These are phyloP conservation scores for Tolypocladium ophioglossoides DNA, from an alignment of 2,329 filamentous ascomycete species.

Conservation along the genomic window DNA sequence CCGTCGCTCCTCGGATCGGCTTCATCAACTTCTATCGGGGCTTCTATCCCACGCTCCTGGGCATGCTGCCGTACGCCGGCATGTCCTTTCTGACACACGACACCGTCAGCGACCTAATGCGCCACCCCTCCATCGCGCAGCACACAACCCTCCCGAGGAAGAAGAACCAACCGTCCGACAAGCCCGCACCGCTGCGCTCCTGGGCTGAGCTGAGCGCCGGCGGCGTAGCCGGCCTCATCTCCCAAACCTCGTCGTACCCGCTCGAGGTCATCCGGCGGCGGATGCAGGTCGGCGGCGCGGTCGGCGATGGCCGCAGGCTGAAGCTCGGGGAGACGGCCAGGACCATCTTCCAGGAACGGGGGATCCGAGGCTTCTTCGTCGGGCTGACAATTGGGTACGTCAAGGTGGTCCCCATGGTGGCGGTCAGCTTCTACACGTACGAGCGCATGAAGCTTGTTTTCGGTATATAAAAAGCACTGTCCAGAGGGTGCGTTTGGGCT, in stretches of 20 bases:
- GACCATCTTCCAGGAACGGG: slow-evolving; percentile 66
- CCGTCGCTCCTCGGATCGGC: slow-evolving; percentile 51
- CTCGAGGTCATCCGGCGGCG: slow-evolving; percentile 83
- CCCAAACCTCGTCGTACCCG: slow-evolving; percentile 87
- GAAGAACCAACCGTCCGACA: slow-evolving; percentile 39
- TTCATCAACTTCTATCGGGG: slow-evolving; percentile 90
- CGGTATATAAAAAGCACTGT: slow-evolving; percentile 42
- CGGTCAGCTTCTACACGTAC: slow-evolving; percentile 57
- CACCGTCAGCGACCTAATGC: slow-evolving; percentile 74
- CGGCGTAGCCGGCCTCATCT: slow-evolving; percentile 76
- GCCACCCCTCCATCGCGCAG: slow-evolving; percentile 51
- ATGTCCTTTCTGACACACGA: slow-evolving; percentile 95
- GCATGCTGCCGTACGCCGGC: slow-evolving; percentile 95
- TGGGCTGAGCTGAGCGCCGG: slow-evolving; percentile 83
- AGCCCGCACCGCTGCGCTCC: slow-evolving; percentile 63
- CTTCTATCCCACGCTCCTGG: slow-evolving; percentile 79
- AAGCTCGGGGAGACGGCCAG: slow-evolving; percentile 68
- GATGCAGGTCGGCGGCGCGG: slow-evolving; percentile 94
- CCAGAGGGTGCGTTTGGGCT: background rate
- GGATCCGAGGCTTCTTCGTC: slow-evolving; percentile 77
- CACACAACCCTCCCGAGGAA: slow-evolving; percentile 67
- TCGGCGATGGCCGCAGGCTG: slow-evolving; percentile 76
- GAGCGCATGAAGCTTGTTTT: slow-evolving; percentile 53
- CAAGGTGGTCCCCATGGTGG: slow-evolving; percentile 85
- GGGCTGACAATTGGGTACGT: slow-evolving; percentile 90